Evolutionary conservation across 148 eudicot species (phyloP).

Genomic region (Cornus suecica): DNA sequence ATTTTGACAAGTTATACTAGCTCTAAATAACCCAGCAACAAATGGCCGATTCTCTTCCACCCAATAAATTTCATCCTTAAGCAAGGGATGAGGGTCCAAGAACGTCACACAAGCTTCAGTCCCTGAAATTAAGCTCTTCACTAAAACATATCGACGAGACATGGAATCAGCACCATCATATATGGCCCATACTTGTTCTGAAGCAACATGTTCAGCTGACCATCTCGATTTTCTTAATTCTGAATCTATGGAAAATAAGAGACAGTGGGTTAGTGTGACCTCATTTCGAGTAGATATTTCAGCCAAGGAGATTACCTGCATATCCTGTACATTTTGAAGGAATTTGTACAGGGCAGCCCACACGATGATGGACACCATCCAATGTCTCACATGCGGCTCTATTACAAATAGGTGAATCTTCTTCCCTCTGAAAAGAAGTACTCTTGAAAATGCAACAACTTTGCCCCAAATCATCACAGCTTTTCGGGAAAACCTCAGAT

Average conservation of each 20-base stretch:
- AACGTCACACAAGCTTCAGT: not conserved
- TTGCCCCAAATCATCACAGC: no score
- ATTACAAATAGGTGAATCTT: not conserved
- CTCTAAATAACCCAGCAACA: not conserved
- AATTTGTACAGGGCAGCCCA: not conserved
- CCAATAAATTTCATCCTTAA: not conserved
- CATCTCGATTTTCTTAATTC: not conserved
- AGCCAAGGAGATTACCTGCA: no score
- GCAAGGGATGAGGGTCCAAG: constrained; percentile 26
- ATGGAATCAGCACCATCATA: not conserved
- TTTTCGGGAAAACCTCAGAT: not conserved
- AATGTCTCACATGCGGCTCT: not conserved
- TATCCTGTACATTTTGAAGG: not conserved
- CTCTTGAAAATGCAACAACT: no score
- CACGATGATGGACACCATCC: not conserved
- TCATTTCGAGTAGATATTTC: constrained; percentile 4
- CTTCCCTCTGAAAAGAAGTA: no score
- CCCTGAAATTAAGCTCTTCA: not conserved
- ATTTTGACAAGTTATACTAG: not conserved
- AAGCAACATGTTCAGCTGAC: not conserved
- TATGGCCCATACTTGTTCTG: not conserved
- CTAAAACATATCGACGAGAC: not conserved
- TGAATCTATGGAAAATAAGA: no score
- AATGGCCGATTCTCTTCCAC: not conserved
- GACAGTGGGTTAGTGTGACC: constrained; percentile 19